phyloP scores from a whole-genome alignment of 2,329 filamentous ascomycete species.

The Aspergillus latus region DNA sequence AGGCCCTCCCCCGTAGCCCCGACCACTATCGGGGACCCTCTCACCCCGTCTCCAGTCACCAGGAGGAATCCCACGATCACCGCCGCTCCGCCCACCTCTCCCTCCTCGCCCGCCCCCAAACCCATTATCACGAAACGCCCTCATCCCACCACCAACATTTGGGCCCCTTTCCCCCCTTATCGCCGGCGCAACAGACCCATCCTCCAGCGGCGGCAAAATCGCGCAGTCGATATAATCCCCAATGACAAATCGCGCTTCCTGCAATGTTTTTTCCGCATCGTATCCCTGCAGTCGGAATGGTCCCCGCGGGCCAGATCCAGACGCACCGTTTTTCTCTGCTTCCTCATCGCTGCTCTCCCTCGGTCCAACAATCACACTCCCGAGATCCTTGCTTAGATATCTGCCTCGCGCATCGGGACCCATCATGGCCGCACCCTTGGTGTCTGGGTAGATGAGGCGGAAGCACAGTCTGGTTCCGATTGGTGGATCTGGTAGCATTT shows the following conservation, averaged over 20 bases:
- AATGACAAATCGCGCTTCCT: slow-evolving; percentile 77
- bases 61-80: slow-evolving; percentile 42
- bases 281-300: slow-evolving; percentile 50
- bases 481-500: slow-evolving; percentile 68
- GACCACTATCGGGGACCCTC: slow-evolving; percentile 42
- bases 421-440: slow-evolving; percentile 45
- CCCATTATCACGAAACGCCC: slow-evolving; percentile 48
- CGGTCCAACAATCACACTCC: slow-evolving; percentile 71
- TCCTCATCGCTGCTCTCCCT: slow-evolving; percentile 24
- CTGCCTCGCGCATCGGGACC: slow-evolving; percentile 52
- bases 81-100: slow-evolving; percentile 45
- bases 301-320: slow-evolving; percentile 26
- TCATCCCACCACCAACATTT: slow-evolving; percentile 40
- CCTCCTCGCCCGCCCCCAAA: slow-evolving; percentile 43
- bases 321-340: slow-evolving; percentile 36
- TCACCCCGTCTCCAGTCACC: slow-evolving; percentile 53
- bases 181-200: slow-evolving; percentile 69
- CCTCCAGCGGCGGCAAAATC: slow-evolving; percentile 70
- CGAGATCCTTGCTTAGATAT: slow-evolving; percentile 77
- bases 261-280: slow-evolving; percentile 70
- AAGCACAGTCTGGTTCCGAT: slow-evolving; percentile 85
- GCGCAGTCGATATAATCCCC: slow-evolving; percentile 87
- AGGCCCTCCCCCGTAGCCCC: slow-evolving; percentile 37
- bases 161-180: slow-evolving; percentile 50
- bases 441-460: slow-evolving; percentile 80